Conservation (phyloP, 495 filamentous ascomycete species). For the Hyaloscypha hepaticicola region DNA sequence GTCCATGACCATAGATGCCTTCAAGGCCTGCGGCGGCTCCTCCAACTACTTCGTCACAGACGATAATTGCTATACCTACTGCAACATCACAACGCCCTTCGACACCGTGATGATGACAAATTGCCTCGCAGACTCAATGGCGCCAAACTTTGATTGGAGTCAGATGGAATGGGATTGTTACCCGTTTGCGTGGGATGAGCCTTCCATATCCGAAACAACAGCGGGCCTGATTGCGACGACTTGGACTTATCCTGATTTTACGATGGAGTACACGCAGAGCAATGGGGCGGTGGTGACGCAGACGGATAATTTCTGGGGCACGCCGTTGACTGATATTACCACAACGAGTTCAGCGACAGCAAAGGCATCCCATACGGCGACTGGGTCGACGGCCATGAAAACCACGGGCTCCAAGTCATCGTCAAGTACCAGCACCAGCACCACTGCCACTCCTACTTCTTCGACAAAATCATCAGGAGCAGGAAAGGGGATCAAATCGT, state of each 20-base stretch:
- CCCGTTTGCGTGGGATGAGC: background rate
- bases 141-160: background rate
- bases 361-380: background rate
- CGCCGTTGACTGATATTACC: background rate
- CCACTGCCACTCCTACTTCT: background rate
- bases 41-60: background rate
- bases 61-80: background rate
- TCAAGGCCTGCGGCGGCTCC: background rate
- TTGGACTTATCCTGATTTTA: conserved; percentile 1
- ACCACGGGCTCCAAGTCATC: background rate
- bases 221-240: conserved; percentile 1
- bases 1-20: background rate
- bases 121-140: background rate
- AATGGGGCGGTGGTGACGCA: background rate
- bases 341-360: background rate
- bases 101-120: conserved; percentile 1
- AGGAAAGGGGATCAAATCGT: background rate
- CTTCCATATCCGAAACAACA: background rate
- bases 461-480: background rate
- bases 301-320: background rate
- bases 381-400: background rate
- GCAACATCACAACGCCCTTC: conserved; percentile 2
- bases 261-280: background rate
- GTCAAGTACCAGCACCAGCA: background rate
- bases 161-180: background rate